These are phyloP conservation scores for Kwoniella shandongensis DNA, from an alignment of 768 basidiomycete genomes.

Conservation along the genomic window DNA sequence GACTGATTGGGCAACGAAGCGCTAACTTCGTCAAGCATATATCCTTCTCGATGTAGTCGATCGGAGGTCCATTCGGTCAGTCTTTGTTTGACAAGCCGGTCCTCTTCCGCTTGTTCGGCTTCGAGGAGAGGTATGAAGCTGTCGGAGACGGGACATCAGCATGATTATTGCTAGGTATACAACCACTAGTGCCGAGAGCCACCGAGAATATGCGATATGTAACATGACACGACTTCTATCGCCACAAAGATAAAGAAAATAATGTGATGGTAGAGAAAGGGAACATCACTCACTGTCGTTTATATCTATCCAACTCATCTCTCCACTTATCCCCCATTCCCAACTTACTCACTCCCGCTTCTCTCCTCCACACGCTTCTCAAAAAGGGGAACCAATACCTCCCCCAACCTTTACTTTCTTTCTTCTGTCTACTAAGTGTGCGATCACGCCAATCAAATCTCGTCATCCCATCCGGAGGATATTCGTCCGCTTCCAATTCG, in stretches of 20 bases:
- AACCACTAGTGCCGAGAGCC: neutral
- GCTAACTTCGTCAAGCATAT: constrained; percentile 65
- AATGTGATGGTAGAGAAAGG: neutral
- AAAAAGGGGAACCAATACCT: constrained; percentile 9
- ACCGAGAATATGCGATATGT: neutral
- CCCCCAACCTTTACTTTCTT: constrained; percentile 9
- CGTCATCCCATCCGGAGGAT: constrained; percentile 40
- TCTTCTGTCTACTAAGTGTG: constrained; percentile 53
- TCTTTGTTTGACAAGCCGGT: constrained; percentile 63
- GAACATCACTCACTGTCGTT: constrained; percentile 57
- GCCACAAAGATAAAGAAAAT: neutral
- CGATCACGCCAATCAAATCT: constrained; percentile 68
- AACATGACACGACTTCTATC: neutral
- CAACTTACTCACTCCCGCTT: constrained; percentile 9
- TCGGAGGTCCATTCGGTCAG: constrained; percentile 67
- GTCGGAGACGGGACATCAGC: neutral
- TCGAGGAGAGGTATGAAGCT: constrained; percentile 60
- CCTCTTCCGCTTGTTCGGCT: constrained; percentile 67
- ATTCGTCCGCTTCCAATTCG: neutral
- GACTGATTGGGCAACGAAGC: constrained; percentile 48
- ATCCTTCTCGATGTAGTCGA: constrained; percentile 68
- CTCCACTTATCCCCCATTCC: constrained; percentile 36
- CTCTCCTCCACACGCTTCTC: constrained; percentile 1
- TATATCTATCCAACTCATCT: constrained; percentile 61
- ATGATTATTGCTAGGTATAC: neutral